Base-by-base conservation (phyloP, 1,284 basidiomycete species). In the Prillingera fragicola region DNA sequence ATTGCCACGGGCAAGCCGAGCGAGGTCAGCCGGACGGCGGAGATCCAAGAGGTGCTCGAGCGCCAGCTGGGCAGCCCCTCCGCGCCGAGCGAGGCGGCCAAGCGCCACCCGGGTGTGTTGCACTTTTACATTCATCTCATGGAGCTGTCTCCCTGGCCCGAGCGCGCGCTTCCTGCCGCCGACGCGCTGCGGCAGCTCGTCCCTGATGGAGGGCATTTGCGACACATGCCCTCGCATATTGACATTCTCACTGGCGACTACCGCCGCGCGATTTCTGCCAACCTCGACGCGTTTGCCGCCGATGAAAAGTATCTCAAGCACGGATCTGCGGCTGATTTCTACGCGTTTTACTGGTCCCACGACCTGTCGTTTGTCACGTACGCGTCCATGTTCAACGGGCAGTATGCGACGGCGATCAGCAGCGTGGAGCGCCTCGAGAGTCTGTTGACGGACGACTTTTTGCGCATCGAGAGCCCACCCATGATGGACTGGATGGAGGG, bases 91-190 rank as follows among this genome's bases (percentile, higher is more conserved):
- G n/a, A n/a, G n/a, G 33, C 5, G 5, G 32, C 41, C 15, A 28
- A 33, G 9, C n/a, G 21, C 4, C 67, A 69, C 44, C 62, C 61
- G 2, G 65, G 63, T 8, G 29, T 65, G 7, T 52, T 69, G 5
- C 67, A 69, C 40, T 54, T 66, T 23, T 67, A 66, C 52, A 64
- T 66, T 38, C 67, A 69, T 46, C 55, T 63, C 14, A 63, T 59
- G 51, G 67, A 69, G 43, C 56, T 67, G 46, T 63, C 60, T 4
- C 51, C 57, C 1, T 38, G 35, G 6, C 67, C 67, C 13, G 67
- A 67, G 45, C 38, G 39, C 3, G 67, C 62, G 4, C 31, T 69
- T 5, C 49, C 52, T 3, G 39, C 60, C 0, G 57, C 57, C 3
- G 60, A 69, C 43, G 35, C 48, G 10, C 48, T 69, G 26, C 44